Evolutionary conservation across 2,329 filamentous ascomycete species (phyloP).

Genomic region (Neurospora sp.): DNA sequence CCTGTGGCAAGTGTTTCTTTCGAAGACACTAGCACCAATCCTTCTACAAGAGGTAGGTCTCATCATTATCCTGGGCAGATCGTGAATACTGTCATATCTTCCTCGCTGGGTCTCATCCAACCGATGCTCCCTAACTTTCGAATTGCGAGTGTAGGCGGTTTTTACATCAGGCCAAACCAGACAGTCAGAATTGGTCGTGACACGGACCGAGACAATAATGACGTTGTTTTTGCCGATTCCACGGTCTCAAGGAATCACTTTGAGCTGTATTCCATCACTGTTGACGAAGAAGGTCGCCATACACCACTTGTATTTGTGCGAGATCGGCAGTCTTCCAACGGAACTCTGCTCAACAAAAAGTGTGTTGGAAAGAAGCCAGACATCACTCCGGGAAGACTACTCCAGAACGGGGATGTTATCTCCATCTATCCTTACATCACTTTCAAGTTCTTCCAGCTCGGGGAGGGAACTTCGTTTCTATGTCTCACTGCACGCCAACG

Average conservation of each 20-base stretch:
- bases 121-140: background rate
- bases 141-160: background rate
- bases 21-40: constrained; percentile 7
- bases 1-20: constrained; percentile 5
- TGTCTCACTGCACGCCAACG: constrained; percentile 21
- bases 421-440: constrained; percentile 26
- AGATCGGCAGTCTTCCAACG: constrained; percentile 43
- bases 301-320: constrained; percentile 41
- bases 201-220: constrained; percentile 6
- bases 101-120: background rate
- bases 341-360: constrained; percentile 40
- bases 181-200: constrained; percentile 12
- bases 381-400: constrained; percentile 33
- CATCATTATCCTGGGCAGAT: background rate
- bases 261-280: constrained; percentile 44
- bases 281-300: constrained; percentile 28
- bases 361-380: constrained; percentile 31
- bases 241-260: constrained; percentile 43
- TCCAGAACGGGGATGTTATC: constrained; percentile 41
- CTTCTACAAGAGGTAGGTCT: constrained; percentile 5
- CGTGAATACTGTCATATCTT: background rate
- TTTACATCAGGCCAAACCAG: constrained; percentile 6
- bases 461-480: constrained; percentile 4
- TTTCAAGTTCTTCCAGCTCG: constrained; percentile 25
- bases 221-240: constrained; percentile 25